Percentiles rank a stretch among this genome's conserved stretches.
Evolutionary conservation across 2,329 filamentous ascomycete species (phyloP).

Genomic region (Penicillium occitanis): DNA sequence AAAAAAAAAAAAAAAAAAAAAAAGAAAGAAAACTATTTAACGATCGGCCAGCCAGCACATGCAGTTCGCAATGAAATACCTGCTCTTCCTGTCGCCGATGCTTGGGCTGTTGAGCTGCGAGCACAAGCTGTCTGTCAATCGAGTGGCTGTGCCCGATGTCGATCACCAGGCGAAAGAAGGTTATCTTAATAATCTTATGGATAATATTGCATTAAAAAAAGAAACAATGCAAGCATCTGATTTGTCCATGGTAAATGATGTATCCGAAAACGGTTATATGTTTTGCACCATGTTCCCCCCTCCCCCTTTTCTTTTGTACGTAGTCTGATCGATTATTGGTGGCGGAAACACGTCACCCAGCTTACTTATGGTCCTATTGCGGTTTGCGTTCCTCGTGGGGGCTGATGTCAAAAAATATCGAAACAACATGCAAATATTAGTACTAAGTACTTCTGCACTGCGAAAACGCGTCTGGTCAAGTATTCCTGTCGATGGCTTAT

Average conservation of each 20-base stretch:
- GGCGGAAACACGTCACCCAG: neutral
- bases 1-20: neutral
- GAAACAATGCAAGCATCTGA: neutral
- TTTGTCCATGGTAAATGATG: neutral
- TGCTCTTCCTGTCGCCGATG: neutral
- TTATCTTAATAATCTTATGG: neutral
- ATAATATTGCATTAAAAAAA: neutral
- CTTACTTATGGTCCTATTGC: neutral
- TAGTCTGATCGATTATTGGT: neutral
- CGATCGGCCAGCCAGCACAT: neutral
- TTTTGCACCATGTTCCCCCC: neutral
- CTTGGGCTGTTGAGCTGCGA: neutral
- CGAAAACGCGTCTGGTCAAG: neutral
- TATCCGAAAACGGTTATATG: constrained; percentile 7
- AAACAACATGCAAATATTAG: neutral
- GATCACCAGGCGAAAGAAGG: neutral
- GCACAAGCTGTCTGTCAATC: neutral
- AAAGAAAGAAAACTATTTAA: neutral
- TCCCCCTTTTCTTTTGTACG: neutral
- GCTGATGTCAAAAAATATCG: neutral
- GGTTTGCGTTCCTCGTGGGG: neutral
- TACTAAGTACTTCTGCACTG: neutral
- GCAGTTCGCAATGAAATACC: constrained; percentile 6
- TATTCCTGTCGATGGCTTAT: neutral
- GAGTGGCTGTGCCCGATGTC: constrained; percentile 4